Conservation (phyloP, 306 rosid genomes). For the Pyrus pyrifolia region DNA sequence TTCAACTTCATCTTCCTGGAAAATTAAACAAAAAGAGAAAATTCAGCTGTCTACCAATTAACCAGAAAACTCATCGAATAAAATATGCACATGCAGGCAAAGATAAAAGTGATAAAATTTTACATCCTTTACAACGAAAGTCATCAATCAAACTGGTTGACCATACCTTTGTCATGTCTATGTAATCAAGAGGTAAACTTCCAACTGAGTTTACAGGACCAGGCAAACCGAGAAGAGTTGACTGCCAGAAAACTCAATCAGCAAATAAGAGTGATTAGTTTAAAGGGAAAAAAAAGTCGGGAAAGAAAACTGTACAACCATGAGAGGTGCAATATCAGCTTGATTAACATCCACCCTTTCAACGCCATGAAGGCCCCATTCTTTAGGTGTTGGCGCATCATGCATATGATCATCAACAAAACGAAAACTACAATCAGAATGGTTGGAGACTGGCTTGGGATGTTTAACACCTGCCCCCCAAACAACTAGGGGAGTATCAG, state of each 20-base stretch:
- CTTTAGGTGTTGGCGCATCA: conserved; percentile 67
- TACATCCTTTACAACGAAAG: conserved; percentile 1
- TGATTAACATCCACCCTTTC: conserved; percentile 95
- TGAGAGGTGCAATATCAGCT: conserved; percentile 89
- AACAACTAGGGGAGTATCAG: conserved; percentile 90
- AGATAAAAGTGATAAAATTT: conserved; percentile 1
- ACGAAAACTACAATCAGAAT: conserved; percentile 57
- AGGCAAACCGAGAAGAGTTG: conserved; percentile 77
- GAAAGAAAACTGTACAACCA: conserved; percentile 42
- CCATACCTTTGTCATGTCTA: conserved; percentile 60
- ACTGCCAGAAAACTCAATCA: conserved; percentile 45
- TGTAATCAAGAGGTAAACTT: conserved; percentile 68
- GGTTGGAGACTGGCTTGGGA: conserved; percentile 65
- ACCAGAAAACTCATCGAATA: neutral
- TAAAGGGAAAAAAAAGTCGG: conserved; percentile 2
- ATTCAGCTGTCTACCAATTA: conserved; percentile 11
- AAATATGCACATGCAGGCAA: neutral
- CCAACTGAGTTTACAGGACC: conserved; percentile 91
- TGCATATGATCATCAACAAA: conserved; percentile 81
- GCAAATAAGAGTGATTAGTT: conserved; percentile 22
- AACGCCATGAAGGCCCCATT: conserved; percentile 74
- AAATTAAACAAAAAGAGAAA: conserved; percentile 15
- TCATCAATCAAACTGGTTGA: conserved; percentile 12
- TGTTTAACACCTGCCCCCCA: conserved; percentile 90
- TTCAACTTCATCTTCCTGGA: conserved; percentile 74